Percentiles rank a stretch among this genome's conserved stretches.
These are phyloP conservation scores for Globisporangium spiculum DNA, from an alignment of 352 stramenopile species.

Conservation along the genomic window DNA sequence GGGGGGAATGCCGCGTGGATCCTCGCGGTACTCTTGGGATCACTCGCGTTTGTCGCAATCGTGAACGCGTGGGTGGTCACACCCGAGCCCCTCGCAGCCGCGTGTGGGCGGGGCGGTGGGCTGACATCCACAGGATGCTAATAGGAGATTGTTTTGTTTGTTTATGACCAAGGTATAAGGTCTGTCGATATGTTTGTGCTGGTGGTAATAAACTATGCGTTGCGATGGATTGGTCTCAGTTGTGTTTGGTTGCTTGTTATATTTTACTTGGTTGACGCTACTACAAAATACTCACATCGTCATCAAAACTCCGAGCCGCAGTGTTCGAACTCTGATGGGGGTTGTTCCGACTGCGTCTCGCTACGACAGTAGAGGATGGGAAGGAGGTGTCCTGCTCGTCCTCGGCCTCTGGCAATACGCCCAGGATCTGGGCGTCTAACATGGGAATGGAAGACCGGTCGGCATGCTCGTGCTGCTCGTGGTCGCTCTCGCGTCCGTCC, in stretches of 20 bases:
- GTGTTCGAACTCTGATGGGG: too few relatives aligned
- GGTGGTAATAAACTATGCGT: neutral
- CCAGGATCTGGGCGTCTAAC: neutral
- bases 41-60: slow-evolving; percentile 7
- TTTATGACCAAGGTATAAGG: neutral
- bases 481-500: slow-evolving; percentile 15
- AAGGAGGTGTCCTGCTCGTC: neutral
- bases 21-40: neutral
- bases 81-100: neutral
- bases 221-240: neutral
- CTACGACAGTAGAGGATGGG: neutral
- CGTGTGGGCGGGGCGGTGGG: neutral
- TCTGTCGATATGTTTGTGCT: neutral
- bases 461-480: neutral
- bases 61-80: slow-evolving; percentile 5
- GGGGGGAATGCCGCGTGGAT: neutral
- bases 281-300: slow-evolving; percentile 8
- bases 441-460: neutral
- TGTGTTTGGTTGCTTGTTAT: slow-evolving; percentile 1
- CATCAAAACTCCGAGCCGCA: neutral
- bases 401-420: neutral
- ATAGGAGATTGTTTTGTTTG: neutral
- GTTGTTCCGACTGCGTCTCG: neutral
- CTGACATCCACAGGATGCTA: neutral
- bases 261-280: slow-evolving; percentile 9